Conservation (phyloP, 345 rosid species). For the Eucalyptus sideroxylon region DNA sequence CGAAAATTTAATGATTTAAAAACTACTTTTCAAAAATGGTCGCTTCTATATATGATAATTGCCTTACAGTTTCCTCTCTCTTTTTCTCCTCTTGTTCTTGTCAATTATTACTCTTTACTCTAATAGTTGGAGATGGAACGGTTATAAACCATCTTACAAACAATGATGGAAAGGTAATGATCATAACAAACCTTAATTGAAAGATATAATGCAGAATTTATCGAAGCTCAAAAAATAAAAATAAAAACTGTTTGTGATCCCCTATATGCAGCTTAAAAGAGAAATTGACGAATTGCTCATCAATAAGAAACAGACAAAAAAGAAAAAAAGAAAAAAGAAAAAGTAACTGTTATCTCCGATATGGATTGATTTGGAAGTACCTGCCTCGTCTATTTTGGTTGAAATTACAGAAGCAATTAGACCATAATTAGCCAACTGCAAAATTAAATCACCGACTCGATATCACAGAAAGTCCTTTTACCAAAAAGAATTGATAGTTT, state of each 20-base stretch:
- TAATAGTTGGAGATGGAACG: too few relatives aligned
- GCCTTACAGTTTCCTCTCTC: too few relatives aligned
- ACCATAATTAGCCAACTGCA: not conserved
- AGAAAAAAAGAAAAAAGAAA: too few relatives aligned
- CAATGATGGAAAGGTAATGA: too few relatives aligned
- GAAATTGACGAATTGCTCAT: not conserved
- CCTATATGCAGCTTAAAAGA: not conserved
- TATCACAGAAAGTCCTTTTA: not conserved
- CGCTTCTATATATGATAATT: too few relatives aligned
- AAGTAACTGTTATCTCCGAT: not conserved
- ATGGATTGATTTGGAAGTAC: not conserved
- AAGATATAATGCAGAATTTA: too few relatives aligned
- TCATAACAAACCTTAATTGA: too few relatives aligned
- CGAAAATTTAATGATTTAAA: too few relatives aligned
- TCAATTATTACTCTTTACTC: too few relatives aligned
- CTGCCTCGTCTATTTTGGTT: not conserved
- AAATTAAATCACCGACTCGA: not conserved
- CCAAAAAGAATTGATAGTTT: not conserved
- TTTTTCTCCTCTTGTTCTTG: too few relatives aligned
- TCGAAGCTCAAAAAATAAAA: not conserved
- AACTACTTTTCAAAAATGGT: too few relatives aligned
- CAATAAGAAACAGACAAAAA: not conserved
- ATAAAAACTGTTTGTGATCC: not conserved
- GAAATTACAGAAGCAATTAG: not conserved
- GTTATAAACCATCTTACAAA: too few relatives aligned